phyloP scores from a whole-genome alignment of 2,329 filamentous ascomycete species.

The Neofusicoccum sp. region DNA sequence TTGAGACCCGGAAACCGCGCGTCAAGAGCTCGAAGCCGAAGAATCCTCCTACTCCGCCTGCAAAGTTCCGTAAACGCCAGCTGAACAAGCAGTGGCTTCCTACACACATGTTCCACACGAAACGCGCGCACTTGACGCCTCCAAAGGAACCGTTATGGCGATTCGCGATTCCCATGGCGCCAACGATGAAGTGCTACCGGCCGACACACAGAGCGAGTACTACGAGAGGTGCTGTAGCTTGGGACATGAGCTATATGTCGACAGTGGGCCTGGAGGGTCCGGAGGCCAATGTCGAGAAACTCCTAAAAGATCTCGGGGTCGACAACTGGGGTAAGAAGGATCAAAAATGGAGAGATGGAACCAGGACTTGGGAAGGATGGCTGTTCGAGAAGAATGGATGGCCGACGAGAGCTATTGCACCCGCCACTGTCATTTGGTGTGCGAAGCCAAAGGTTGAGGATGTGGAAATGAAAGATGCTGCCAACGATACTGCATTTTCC shows the following conservation, averaged over 20 bases:
- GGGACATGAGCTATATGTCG: conserved; percentile 94
- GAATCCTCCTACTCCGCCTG: conserved; percentile 57
- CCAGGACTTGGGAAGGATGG: conserved; percentile 58
- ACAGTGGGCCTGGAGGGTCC: conserved; percentile 76
- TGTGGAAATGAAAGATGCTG: conserved; percentile 13
- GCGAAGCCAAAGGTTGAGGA: conserved; percentile 35
- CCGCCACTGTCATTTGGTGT: conserved; percentile 75
- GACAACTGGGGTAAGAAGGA: conserved; percentile 62
- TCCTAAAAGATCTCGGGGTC: conserved; percentile 66
- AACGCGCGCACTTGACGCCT: conserved; percentile 83
- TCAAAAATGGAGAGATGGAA: conserved; percentile 68
- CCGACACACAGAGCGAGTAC: conserved; percentile 78
- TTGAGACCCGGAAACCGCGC: conserved; percentile 54
- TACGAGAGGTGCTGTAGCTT: conserved; percentile 74
- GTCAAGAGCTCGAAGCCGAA: conserved; percentile 70
- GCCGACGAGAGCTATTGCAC: conserved; percentile 61
- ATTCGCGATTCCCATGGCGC: conserved; percentile 79
- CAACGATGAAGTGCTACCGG: conserved; percentile 86
- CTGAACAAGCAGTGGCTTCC: conserved; percentile 89
- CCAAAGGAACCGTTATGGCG: conserved; percentile 82
- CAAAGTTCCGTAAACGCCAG: conserved; percentile 82
- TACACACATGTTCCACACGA: conserved; percentile 91
- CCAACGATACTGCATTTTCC: conserved; percentile 24
- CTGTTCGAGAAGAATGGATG: conserved; percentile 54
- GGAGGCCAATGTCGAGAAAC: conserved; percentile 60